A percentile compares a stretch with the other conserved stretches of the same genome.
Evolutionary conservation across 2,329 filamentous ascomycete genomes (phyloP).

Genomic region (Delphinella strobiligena): DNA sequence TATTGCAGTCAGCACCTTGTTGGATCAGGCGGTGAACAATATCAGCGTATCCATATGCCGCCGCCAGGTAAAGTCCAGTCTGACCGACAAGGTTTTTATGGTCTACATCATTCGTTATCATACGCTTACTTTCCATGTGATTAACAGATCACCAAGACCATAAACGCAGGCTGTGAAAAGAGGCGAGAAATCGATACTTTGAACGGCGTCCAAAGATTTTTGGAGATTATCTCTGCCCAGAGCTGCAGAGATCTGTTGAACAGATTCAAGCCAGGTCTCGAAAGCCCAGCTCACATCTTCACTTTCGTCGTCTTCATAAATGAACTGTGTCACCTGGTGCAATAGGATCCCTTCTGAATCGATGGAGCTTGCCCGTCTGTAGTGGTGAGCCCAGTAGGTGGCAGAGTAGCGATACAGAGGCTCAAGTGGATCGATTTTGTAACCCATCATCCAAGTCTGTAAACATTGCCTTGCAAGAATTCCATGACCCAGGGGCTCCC

Average conservation of each 20-base stretch:
- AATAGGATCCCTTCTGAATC: background rate
- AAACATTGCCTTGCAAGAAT: too few species aligned
- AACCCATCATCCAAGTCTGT: background rate
- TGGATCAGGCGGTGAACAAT: conserved; percentile 1
- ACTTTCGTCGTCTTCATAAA: background rate
- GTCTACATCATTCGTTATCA: background rate
- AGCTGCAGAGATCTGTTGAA: background rate
- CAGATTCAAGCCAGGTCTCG: background rate
- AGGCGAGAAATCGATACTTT: background rate
- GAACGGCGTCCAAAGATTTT: background rate
- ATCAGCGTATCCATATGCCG: conserved; percentile 1
- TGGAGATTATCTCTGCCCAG: background rate
- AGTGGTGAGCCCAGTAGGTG: background rate
- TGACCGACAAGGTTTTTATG: background rate
- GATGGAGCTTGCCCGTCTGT: background rate
- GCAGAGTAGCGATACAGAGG: background rate
- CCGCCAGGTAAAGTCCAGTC: background rate
- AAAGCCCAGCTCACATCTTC: background rate
- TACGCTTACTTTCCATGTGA: background rate
- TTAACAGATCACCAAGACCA: background rate
- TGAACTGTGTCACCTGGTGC: background rate
- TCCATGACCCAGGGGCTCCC: too few species aligned
- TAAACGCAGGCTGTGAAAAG: background rate
- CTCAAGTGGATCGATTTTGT: background rate
- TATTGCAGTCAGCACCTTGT: conserved; percentile 9